phyloP scores from a whole-genome alignment of 805 yeast genomes.

The Candida berthetii region DNA sequence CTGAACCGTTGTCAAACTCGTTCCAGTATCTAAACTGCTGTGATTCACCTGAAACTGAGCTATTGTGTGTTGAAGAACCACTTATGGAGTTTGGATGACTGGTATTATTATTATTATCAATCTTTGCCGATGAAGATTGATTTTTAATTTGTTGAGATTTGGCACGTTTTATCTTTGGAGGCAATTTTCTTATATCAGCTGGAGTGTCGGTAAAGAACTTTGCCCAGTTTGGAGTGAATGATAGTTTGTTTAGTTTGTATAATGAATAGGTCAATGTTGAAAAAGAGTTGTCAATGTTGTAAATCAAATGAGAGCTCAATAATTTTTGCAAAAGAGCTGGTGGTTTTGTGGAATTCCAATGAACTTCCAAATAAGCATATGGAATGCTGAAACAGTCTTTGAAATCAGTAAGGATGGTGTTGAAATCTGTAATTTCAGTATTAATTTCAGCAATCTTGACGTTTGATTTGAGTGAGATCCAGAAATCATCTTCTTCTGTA shows the following conservation, averaged over 20 bases:
- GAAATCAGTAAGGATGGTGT: constrained; percentile 3
- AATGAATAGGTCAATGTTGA: constrained; percentile 23
- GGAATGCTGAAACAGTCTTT: constrained; percentile 28
- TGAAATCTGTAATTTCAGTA: not conserved
- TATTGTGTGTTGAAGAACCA: too few species aligned
- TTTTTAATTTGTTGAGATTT: not conserved
- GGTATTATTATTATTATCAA: constrained; percentile 2
- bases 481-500: constrained; percentile 2
- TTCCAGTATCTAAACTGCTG: constrained; percentile 49
- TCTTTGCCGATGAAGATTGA: not conserved
- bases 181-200: constrained; percentile 41
- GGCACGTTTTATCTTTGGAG: constrained; percentile 20
- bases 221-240: constrained; percentile 33
- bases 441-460: constrained; percentile 9
- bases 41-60: constrained; percentile 10
- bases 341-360: constrained; percentile 28
- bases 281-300: constrained; percentile 35
- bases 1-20: constrained; percentile 60
- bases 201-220: constrained; percentile 20
- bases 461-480: constrained; percentile 19
- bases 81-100: constrained; percentile 1
- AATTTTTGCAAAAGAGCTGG: constrained; percentile 29
- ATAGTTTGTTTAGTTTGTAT: constrained; percentile 21
- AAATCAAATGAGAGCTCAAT: constrained; percentile 40
- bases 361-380: constrained; percentile 40